Base-by-base conservation (phyloP, 768 basidiomycete species). In the Paxillus involutus region DNA sequence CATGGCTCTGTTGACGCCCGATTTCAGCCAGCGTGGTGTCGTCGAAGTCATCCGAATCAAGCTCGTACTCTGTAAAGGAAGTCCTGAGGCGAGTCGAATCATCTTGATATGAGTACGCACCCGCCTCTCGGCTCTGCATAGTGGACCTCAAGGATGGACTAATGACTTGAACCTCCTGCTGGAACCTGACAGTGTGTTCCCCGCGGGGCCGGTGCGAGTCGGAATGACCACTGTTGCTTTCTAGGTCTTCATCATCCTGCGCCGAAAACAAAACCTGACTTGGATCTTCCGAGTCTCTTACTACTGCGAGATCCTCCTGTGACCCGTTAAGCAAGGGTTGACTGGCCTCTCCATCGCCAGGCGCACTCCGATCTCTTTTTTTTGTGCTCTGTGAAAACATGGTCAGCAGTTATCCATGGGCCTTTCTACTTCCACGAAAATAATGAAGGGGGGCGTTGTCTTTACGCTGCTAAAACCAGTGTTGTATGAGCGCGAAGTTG, bases 31-130 rank as follows among this genome's bases (percentile, higher is more conserved):
- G 59, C 30, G 68, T 40, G 0, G 72, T 56, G 60, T 86, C 86
- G 50, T 91, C 90, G 12, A 94, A 71, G 19, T 91, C 91, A 67
- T 94, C 92, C 0, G 83, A 76, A 64, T 95, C 93, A 17, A 90
- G 80, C 12, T 95, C 94, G 68, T 78, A 96, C 65, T 90, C 92
- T 94, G 61, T 6, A 46, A 30, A 42, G 2, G 45, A 36, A 56
- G 43, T 56, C 19, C 50, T 58, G 45, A 66, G 52, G 32, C 14
- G 30, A 42, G 47, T 17, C 39, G 45, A 53, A 45, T 33, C 36
- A 44, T 49, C 47, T 29, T 5, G n/a, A 45, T 24, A 17, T 53
- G 70, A 68, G 59, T 65, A 83, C 88, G 69, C 67, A 92, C 91
- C 89, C 68, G 84, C 76, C 75, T 94, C 91, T 52, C 92, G 85